Base-by-base conservation (phyloP, 768 basidiomycete species). In the Lactarius trivialis region DNA sequence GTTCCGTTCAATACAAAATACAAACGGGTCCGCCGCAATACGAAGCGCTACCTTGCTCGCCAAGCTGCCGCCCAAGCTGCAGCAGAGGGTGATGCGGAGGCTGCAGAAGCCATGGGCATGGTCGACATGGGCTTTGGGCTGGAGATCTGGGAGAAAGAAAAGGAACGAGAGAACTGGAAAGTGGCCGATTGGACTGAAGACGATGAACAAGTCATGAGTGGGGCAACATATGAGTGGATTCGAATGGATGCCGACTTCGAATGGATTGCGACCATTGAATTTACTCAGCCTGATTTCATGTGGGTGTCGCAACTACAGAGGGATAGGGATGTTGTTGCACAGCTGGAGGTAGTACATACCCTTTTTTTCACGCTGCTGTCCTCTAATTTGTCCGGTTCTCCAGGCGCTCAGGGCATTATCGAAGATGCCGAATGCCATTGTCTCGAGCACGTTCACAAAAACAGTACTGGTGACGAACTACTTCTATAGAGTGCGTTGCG, bases 221-320 rank as follows among this genome's bases (percentile, higher is more conserved):
- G 91, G 19, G 95, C 96, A 65, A 96, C 93, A 3, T 99, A 98
- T 74, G 97, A 99, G 75, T 99, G 96, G 96, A 98, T 99, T 61
- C 80, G 97, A 65, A 91, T 98, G 81, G 97, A 99, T 71, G 94
- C 97, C 17, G 97, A 99, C 72, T 95, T 97, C 73, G 97, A 99
- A 76, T 99, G 97, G 97, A 90, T 98, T 58, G 89, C 92, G n/a
- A 82, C 81, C 41, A 83, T 98, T 64, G 85, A 85, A 65, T 98
- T 96, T 66, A 90, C 95, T 55, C 93, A 98, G 76, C 93, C 92
- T 48, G 94, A 95, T 76, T 98, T 94, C 70, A 96, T 96, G 92
- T 99, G 95, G 94, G 90, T 96, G 24, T 92, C 88, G 43, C 97
- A 98, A 72, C 77, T 99, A 55, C 93, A 96, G 74, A 80, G 94